Conservation (phyloP, 345 rosid genomes). For the Raphanus sativus region DNA sequence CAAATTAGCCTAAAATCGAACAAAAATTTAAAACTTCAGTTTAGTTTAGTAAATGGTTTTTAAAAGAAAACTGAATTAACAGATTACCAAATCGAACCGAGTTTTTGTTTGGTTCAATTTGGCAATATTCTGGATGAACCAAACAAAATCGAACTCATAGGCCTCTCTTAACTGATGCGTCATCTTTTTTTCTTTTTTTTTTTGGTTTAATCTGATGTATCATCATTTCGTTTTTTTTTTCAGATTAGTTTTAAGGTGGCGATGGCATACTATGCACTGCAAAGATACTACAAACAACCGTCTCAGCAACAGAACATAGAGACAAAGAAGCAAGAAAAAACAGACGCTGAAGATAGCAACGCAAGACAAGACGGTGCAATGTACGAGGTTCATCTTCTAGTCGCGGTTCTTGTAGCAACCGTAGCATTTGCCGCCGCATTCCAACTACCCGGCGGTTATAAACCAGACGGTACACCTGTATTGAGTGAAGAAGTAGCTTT, state of each 20-base stretch:
- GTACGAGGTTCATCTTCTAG: constrained; percentile 31
- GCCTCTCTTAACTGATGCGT: not conserved
- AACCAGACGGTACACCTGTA: constrained; percentile 26
- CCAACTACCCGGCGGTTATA: constrained; percentile 37
- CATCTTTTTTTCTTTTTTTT: not conserved
- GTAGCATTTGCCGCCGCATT: constrained; percentile 34
- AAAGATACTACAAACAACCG: constrained; percentile 17
- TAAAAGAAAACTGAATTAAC: too few relatives aligned
- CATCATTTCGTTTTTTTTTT: not conserved
- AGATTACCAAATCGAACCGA: too few relatives aligned
- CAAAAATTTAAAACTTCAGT: too few relatives aligned
- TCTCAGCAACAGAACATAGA: constrained; percentile 17
- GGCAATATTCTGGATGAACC: not conserved
- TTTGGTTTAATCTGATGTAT: not conserved
- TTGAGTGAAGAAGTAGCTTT: constrained; percentile 24
- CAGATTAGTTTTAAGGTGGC: constrained; percentile 18
- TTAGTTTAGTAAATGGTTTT: too few relatives aligned
- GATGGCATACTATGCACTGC: constrained; percentile 16
- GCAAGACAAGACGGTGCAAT: not conserved
- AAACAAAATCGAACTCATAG: not conserved
- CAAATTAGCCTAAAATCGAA: too few relatives aligned
- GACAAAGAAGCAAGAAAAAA: constrained; percentile 7
- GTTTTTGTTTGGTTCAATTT: not conserved
- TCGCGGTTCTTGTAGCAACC: constrained; percentile 34
- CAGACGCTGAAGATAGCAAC: not conserved